phyloP scores from a whole-genome alignment of 352 stramenopile species.

The Phytophthora parvispora region DNA sequence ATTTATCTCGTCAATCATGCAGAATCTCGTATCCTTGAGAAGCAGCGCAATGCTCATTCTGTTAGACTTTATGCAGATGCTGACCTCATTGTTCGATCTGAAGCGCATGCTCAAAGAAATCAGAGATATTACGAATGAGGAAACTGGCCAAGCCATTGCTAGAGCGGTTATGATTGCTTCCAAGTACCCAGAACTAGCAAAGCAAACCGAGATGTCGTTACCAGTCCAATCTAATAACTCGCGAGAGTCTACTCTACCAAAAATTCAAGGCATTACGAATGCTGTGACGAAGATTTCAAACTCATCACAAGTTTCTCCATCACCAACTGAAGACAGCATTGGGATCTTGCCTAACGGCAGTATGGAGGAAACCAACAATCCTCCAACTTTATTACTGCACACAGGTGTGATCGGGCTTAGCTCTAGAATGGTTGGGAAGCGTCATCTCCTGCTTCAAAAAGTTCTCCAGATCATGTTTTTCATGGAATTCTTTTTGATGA shows the following conservation, averaged over 20 bases:
- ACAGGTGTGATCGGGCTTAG: neutral
- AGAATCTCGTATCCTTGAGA: conserved; percentile 24
- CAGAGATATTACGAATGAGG: conserved; percentile 9
- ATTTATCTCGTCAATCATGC: conserved; percentile 49
- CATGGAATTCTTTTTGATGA: conserved; percentile 39
- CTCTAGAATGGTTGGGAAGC: neutral
- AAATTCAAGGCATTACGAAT: neutral
- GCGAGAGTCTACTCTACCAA: neutral
- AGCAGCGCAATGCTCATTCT: conserved; percentile 37
- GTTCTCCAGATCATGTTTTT: conserved; percentile 39
- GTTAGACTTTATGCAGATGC: conserved; percentile 44
- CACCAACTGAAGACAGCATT: neutral
- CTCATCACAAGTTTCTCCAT: neutral
- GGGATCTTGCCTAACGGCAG: neutral
- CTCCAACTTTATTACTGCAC: neutral
- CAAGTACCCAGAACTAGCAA: conserved; percentile 13
- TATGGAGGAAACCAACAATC: too few relatives aligned
- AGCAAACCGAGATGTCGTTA: neutral
- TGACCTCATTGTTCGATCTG: conserved; percentile 35
- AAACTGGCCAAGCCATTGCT: conserved; percentile 10
- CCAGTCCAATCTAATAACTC: conserved; percentile 12
- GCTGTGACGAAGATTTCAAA: neutral
- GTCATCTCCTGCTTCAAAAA: conserved; percentile 15
- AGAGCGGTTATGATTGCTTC: conserved; percentile 7
- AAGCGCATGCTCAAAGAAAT: conserved; percentile 22